Evolutionary conservation across 495 filamentous ascomycete species (phyloP), one percentile per base, ranked within the genome.

Genomic region (Aspergillus baeticus): DNA sequence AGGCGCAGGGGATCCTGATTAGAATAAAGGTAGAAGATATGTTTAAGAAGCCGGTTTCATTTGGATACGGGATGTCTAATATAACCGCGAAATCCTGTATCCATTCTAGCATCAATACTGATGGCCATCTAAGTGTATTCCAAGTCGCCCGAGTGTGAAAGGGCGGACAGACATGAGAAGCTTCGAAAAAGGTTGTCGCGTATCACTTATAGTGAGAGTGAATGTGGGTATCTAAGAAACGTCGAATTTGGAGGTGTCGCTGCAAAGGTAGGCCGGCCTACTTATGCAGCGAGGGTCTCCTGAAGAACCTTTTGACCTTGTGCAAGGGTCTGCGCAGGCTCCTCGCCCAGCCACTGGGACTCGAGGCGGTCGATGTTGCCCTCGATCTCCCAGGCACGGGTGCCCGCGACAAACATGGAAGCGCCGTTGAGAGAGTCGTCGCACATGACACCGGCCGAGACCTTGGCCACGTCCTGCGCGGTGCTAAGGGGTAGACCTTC

Each of bases 351-450:
- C 76, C 77, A 80, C 48, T 73, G 60, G 11, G 68, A 58, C 59
- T 74, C 70, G 1, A 74, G 57, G 8, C 65, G 72, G 41, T 76
- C 68, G 18, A 79, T 62, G 23, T 78, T 77, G 34, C 65, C 65
- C 44, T 81, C 77, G 21, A 76, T 73, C 42, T 80, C 77, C 71
- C 76, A 81, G 14, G 70, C 76, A 29, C 76, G 69, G 0, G 75
- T 76, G 14, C 77, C 77, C 26, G 74, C 69, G 14, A 80, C 69
- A 34, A 74, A 80, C 64, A 80, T 77, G 0, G 71, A 76, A 31
- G 63, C 73, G 18, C 74, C 79, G 54, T 76, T 76, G 6, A 74
- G 65, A 20, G 62, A 63, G 17, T 48, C 47, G 41, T 73, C 79
- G 6, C 56, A 66, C 34, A 74, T 49, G 1, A 78, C 64, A 7